Conservation (phyloP, 1,284 basidiomycete species). For the Porphyrellus sp. region DNA sequence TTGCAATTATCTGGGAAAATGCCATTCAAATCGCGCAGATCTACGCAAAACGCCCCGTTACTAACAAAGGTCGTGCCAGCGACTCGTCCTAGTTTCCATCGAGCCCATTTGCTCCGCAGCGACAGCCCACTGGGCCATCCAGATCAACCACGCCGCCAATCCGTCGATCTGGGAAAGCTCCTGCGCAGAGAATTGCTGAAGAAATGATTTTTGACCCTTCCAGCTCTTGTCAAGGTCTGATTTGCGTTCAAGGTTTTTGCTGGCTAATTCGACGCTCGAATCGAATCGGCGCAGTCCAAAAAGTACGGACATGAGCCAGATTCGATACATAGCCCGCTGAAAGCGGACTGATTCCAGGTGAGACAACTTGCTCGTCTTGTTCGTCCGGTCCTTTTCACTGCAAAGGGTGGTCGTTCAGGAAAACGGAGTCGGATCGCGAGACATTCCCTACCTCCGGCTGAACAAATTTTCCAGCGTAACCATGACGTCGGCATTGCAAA, state of each 20-base stretch:
- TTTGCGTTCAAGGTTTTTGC: background rate
- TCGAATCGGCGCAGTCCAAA: background rate
- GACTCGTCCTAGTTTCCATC: too few relatives aligned
- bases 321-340: constrained; percentile 31
- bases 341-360: constrained; percentile 33
- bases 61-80: too few relatives aligned
- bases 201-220: constrained; percentile 4
- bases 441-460: constrained; percentile 25
- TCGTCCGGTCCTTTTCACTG: constrained; percentile 34
- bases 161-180: constrained; percentile 6
- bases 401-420: background rate
- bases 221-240: background rate
- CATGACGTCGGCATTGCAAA: constrained; percentile 22
- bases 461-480: constrained; percentile 33
- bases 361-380: constrained; percentile 26
- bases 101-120: background rate
- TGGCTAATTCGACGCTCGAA: background rate
- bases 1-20: background rate
- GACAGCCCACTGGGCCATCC: background rate
- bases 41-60: background rate
- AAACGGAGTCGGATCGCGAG: background rate
- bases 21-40: background rate
- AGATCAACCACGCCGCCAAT: background rate
- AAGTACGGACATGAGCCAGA: constrained; percentile 28
- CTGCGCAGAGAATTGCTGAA: constrained; percentile 2